A percentile compares a stretch with the other conserved stretches of the same genome.
Evolutionary conservation across 768 basidiomycete genomes (phyloP).

Genomic region (Trametes meyenii): DNA sequence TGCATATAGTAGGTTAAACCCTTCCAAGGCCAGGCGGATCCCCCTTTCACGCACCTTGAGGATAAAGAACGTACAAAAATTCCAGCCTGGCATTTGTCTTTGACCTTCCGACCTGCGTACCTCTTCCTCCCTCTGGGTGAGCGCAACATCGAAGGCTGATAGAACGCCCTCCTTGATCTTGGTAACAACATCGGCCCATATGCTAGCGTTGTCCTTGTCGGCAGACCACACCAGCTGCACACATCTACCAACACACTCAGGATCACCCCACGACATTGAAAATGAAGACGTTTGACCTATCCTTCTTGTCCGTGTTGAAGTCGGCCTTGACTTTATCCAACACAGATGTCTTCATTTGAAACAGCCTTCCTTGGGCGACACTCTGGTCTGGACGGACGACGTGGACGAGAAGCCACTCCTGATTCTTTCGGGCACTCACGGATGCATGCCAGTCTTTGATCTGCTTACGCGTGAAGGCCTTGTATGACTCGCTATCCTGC

Average conservation of each 20-base stretch:
- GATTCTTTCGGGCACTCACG: slow-evolving; percentile 70
- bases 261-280: background rate
- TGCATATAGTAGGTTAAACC: background rate
- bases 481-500: slow-evolving; percentile 77
- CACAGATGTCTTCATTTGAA: slow-evolving; percentile 82
- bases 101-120: slow-evolving; percentile 88
- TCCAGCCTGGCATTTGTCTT: slow-evolving; percentile 95
- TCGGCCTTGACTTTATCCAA: slow-evolving; percentile 90
- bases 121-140: slow-evolving; percentile 85
- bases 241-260: slow-evolving; percentile 53
- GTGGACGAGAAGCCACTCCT: slow-evolving; percentile 93
- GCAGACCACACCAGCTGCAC: slow-evolving; percentile 79
- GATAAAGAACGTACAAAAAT: slow-evolving; percentile 96
- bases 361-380: slow-evolving; percentile 64
- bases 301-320: slow-evolving; percentile 87
- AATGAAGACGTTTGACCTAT: slow-evolving; percentile 54
- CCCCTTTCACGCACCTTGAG: slow-evolving; percentile 66
- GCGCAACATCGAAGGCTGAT: slow-evolving; percentile 79
- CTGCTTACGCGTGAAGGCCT: slow-evolving; percentile 74
- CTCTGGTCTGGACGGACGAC: slow-evolving; percentile 75
- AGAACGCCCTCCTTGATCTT: slow-evolving; percentile 91
- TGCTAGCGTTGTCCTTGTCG: slow-evolving; percentile 70
- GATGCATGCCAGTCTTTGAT: slow-evolving; percentile 89
- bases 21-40: background rate
- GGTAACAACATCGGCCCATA: slow-evolving; percentile 86